A percentile compares a stretch with the other conserved stretches of the same genome.
Conservation (phyloP, 345 rosid genomes). For the Fremontodendron californicum region DNA sequence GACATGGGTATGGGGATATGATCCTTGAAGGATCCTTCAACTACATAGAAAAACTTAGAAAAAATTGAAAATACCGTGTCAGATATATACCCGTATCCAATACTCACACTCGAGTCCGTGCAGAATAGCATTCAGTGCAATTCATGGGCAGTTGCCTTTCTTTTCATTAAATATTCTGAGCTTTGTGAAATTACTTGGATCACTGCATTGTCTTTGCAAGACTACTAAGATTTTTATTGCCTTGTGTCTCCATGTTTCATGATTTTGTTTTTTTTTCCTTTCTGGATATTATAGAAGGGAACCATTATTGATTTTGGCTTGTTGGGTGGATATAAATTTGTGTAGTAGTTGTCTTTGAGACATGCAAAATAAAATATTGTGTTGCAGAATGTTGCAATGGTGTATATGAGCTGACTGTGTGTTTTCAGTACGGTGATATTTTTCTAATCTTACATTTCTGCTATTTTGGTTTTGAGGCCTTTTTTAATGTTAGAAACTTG, state of each 20-base stretch:
- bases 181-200: not conserved
- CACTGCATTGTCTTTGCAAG: not conserved
- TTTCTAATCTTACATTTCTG: not conserved
- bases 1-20: too few species aligned
- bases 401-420: not conserved
- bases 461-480: not conserved
- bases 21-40: too few species aligned
- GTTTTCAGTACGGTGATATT: not conserved
- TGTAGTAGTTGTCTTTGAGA: not conserved
- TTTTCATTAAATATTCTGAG: not conserved
- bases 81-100: too few species aligned
- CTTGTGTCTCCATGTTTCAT: not conserved
- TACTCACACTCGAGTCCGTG: too few species aligned
- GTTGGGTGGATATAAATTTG: not conserved
- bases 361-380: not conserved
- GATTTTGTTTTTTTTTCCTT: not conserved
- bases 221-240: not conserved
- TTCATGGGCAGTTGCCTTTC: not conserved
- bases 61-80: too few species aligned
- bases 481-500: not conserved
- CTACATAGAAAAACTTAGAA: too few species aligned
- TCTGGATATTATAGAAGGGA: not conserved
- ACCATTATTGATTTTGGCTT: not conserved
- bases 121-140: not conserved
- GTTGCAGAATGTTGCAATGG: not conserved